Percentiles rank a stretch among this genome's conserved stretches.
Evolutionary conservation across 2,329 filamentous ascomycete genomes (phyloP).

Genomic region (Aspergillus texensis): DNA sequence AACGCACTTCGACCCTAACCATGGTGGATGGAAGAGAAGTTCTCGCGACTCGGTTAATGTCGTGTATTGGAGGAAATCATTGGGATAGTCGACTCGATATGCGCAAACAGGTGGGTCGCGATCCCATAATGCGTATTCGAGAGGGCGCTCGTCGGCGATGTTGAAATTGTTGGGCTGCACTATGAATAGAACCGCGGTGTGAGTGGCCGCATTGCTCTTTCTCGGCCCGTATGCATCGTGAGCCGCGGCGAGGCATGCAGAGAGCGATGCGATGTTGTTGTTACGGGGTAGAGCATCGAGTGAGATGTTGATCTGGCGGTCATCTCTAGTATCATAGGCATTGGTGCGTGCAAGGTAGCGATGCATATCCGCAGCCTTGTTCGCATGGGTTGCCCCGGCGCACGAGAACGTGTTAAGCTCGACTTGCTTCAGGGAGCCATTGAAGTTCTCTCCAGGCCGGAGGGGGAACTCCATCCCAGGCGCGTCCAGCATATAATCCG

Average conservation of each 20-base stretch:
- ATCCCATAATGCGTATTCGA: constrained; percentile 48
- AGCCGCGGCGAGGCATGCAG: constrained; percentile 34
- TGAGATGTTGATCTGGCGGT: constrained; percentile 4
- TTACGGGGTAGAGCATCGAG: constrained; percentile 34
- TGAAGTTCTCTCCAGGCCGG: not conserved
- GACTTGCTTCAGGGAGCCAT: constrained; percentile 44
- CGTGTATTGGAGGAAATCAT: constrained; percentile 34
- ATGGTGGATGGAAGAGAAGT: constrained; percentile 40
- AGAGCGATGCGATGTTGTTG: constrained; percentile 35
- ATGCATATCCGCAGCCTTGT: constrained; percentile 47
- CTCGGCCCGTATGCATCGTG: constrained; percentile 36
- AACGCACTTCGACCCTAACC: constrained; percentile 20
- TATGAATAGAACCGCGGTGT: constrained; percentile 45
- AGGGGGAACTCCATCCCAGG: not conserved
- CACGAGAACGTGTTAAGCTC: constrained; percentile 51
- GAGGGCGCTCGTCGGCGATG: constrained; percentile 48
- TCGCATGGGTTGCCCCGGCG: constrained; percentile 45
- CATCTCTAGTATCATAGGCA: constrained; percentile 23
- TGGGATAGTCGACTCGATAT: constrained; percentile 42
- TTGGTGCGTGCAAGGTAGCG: constrained; percentile 31
- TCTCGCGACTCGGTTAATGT: constrained; percentile 32
- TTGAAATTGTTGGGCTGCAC: constrained; percentile 51
- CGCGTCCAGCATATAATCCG: constrained; percentile 50
- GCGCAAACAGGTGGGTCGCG: constrained; percentile 33
- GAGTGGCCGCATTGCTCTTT: constrained; percentile 12